A percentile compares a stretch with the other conserved stretches of the same genome.
phyloP scores from a whole-genome alignment of 2,329 filamentous ascomycete species.

The Aspergillus luchuensis region DNA sequence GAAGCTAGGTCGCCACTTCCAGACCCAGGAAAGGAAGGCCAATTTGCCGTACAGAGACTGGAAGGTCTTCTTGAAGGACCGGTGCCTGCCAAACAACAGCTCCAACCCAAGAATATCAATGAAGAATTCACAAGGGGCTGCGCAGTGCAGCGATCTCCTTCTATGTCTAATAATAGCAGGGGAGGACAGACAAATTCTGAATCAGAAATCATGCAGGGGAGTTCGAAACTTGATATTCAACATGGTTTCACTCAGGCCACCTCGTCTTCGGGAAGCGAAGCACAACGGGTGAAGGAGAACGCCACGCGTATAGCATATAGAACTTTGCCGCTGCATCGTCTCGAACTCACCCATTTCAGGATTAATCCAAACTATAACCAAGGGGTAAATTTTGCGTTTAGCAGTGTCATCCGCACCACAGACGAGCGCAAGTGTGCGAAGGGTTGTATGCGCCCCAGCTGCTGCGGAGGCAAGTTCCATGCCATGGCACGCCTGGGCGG shows the following conservation, averaged over 20 bases:
- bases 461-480: conserved; percentile 73
- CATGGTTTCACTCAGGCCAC: background rate
- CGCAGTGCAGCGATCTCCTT: background rate
- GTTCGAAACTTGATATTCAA: background rate
- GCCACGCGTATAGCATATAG: conserved; percentile 55
- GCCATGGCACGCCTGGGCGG: conserved; percentile 58
- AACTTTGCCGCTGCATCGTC: conserved; percentile 56
- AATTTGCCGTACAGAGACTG: conserved; percentile 28
- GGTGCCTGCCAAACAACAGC: conserved; percentile 24
- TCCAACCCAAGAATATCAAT: conserved; percentile 11
- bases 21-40: background rate
- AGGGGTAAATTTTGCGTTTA: conserved; percentile 71
- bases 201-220: background rate
- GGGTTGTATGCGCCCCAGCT: conserved; percentile 73
- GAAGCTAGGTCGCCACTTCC: background rate
- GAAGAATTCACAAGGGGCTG: background rate
- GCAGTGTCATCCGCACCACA: conserved; percentile 71
- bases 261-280: background rate
- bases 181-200: background rate
- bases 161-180: too few species aligned
- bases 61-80: conserved; percentile 36
- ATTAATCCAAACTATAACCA: conserved; percentile 74
- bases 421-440: conserved; percentile 69
- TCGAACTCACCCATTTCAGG: conserved; percentile 75
- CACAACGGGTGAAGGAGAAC: conserved; percentile 13